phyloP scores from a whole-genome alignment of 768 basidiomycete genomes.

The Rickenella mellea region DNA sequence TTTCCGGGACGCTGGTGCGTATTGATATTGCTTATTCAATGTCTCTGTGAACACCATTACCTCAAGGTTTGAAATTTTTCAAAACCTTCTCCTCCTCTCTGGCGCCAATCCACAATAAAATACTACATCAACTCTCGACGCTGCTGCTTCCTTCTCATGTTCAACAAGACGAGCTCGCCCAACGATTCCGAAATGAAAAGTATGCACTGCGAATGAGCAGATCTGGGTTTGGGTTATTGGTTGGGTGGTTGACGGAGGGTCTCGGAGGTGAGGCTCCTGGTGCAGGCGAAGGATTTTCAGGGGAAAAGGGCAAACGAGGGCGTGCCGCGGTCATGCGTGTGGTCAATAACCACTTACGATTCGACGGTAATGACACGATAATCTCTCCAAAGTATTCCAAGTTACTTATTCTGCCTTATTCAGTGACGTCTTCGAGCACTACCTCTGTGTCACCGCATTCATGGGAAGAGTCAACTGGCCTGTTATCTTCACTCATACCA shows the following conservation, averaged over 20 bases:
- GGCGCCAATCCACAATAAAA: constrained; percentile 51
- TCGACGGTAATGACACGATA: constrained; percentile 55
- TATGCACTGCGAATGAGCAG: constrained; percentile 85
- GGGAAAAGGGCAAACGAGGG: constrained; percentile 75
- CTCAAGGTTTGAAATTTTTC: constrained; percentile 66
- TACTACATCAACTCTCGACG: constrained; percentile 70
- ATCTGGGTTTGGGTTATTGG: constrained; percentile 82
- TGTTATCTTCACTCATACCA: constrained; percentile 70
- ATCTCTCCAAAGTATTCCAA: not conserved
- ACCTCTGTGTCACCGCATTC: constrained; percentile 50
- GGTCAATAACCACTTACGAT: constrained; percentile 85
- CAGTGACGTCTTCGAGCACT: constrained; percentile 66
- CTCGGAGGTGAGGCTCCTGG: constrained; percentile 81
- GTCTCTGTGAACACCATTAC: constrained; percentile 8
- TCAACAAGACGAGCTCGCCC: constrained; percentile 70
- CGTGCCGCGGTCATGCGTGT: constrained; percentile 88
- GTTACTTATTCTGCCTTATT: constrained; percentile 14
- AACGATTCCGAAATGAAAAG: constrained; percentile 82
- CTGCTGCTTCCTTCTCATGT: constrained; percentile 79
- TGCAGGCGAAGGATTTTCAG: constrained; percentile 66
- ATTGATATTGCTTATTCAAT: constrained; percentile 6
- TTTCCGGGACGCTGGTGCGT: constrained; percentile 81
- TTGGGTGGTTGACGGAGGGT: constrained; percentile 96
- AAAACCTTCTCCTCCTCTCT: constrained; percentile 61
- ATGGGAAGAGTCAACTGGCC: constrained; percentile 84